Evolutionary conservation across 1,284 basidiomycete genomes (phyloP), one percentile per base, ranked within the genome.

Genomic region (Apiotrichum gamsii): DNA sequence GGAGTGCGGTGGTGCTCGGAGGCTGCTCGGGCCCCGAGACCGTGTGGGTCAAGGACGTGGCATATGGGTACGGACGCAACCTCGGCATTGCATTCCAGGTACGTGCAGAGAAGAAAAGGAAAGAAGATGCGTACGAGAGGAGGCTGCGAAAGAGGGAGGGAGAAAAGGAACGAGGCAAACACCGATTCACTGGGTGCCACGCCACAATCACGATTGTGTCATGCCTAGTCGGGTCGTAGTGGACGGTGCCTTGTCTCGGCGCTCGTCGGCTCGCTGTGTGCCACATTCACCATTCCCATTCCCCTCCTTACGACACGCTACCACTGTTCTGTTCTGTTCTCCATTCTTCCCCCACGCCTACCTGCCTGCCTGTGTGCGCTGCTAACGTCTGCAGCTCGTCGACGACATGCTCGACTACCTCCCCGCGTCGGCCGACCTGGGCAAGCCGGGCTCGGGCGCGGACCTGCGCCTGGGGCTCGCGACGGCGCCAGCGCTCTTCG

Each of bases 11-110:
- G 6, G 84, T 94, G 4, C 77, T 98, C 0, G 94, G 93, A 5
- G 94, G 94, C 0, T 87, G 84, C 42, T 62, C 58, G 9, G 24
- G 28, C 4, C 59, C 63, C 58, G 78, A 76, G 41, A 74, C 73
- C 0, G 87, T 91, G 59, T 71, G 85, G 18, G 85, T 90, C 77
- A 91, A 93, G 69, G 93, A 97, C 67, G 81, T 87, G 16, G 94
- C 94, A 15, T 98, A 97, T 72, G 86, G 83, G 18, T 93, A 88
- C 65, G 90, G 90, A 0, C 77, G 87, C 31, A 90, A 93, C 64
- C 70, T 93, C 13, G 94, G 95, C 8, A 89, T 95, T 48, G 90
- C 90, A 5, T 91, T 93, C 74, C 91, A 95, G 81, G 90, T 90
- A 57, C 58, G 81, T 74, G 3, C n/a, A n/a, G n/a, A n/a, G n/a